Evolutionary conservation across 768 basidiomycete species (phyloP), one percentile per base, ranked within the genome.

Genomic region (Paxillus rubicundulus): DNA sequence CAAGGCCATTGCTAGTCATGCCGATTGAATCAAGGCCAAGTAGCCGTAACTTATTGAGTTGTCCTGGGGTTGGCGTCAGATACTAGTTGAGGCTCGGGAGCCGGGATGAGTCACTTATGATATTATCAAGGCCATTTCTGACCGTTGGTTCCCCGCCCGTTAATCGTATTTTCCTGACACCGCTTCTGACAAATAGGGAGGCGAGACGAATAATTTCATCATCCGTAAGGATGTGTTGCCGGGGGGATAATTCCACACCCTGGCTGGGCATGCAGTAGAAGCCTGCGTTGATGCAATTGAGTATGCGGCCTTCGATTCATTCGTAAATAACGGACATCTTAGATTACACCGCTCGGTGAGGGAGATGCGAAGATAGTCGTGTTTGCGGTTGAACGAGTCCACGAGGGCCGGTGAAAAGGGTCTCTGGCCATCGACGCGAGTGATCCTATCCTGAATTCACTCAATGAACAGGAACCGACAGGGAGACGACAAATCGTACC

Each of bases 211-310:
- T 65, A 27, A 94, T 71, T 65, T 95, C 91, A 46, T 84, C 79
- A 56, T 92, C 84, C 1, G 87, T 83, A 36, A 95, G 77, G 52
- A 92, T 77, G 53, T 87, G 77, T 9, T 75, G 74, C 32, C 73
- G 72, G 2, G 90, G 92, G 12, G 88, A 85, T 24, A 93, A 76
- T 47, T 86, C 80, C 5, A 93, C 72, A 30, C 91, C 90, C 62
- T 87, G 83, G 47, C 77, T 81, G 3, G 91, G 92, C 92, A 94
- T 95, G 62, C 91, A 94, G 65, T 95, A 95, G 61, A 92, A 92
- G 60, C 91, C 89, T 94, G 56, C 20, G 28, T 28, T 9, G 9
- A 43, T 60, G 39, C 27, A 42, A 44, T 1, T 3, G 28, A 9
- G 34, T 39, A 41, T 40, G 17, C 42, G n/a, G 17, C 5, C 39